Evolutionary conservation across 1,284 basidiomycete genomes (phyloP), one percentile per base, ranked within the genome.

Genomic region (Violaceomyces palustris): DNA sequence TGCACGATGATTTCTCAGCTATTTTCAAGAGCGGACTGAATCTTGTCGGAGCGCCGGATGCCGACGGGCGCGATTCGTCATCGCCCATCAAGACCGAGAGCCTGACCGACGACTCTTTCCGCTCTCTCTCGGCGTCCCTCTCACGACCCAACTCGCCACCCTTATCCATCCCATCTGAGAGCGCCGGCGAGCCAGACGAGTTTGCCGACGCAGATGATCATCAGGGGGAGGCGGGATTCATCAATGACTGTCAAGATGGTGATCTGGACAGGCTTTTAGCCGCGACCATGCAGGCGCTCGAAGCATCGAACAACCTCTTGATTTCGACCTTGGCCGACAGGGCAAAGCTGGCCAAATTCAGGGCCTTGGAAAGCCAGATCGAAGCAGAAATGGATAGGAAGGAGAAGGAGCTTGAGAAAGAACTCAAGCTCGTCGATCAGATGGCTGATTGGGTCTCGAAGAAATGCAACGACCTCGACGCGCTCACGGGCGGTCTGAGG

Each of bases 161-260:
- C n/a, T n/a, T n/a, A n/a, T n/a, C n/a, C n/a, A n/a, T n/a, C n/a
- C n/a, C n/a, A n/a, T n/a, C n/a, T n/a, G n/a, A n/a, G n/a, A n/a
- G n/a, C n/a, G n/a, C n/a, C n/a, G 19, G 62, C 52, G 25, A 64
- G 67, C 40, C 64, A 64, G 38, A 71, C 53, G 23, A 72, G 59
- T 5, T 68, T 67, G 41, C 62, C 67, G 12, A 69, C 70, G 41
- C 69, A 67, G 31, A 71, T 56, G 35, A 72, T 59, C 27, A 71
- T 61, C 19, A 54, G 45, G 37, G 69, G 52, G 48, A 71, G 68
- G 39, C 51, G 49, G 18, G 63, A 51, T 22, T 47, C 56, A 50
- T 51, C n/a, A n/a, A n/a, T n/a, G n/a, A n/a, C n/a, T 21, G 41
- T 24, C 27, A 42, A 1, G 30, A 51, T 7, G 45, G 45, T 15